Conservation (phyloP, 163 green algal genomes). For the Coccomyxa subellipsoidea region DNA sequence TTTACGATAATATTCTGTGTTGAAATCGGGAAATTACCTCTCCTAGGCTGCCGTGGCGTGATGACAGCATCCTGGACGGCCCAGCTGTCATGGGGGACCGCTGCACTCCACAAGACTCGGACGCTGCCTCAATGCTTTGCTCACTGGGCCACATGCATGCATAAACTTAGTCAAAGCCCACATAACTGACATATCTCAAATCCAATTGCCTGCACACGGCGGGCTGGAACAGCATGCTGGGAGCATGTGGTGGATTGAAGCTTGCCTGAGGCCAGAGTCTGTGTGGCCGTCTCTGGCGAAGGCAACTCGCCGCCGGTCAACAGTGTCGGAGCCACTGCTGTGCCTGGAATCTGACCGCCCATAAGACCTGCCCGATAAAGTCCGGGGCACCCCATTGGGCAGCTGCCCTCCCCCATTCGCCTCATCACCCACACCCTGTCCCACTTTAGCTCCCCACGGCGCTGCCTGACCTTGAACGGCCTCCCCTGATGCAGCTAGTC, state of each 20-base stretch:
- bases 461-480: not conserved
- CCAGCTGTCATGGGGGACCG: not conserved
- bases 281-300: not conserved
- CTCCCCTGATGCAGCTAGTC: not conserved
- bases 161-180: too few relatives aligned
- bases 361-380: not conserved
- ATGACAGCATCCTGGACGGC: not conserved
- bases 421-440: not conserved
- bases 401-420: not conserved
- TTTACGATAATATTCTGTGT: too few relatives aligned
- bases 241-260: not conserved
- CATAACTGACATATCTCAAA: too few relatives aligned
- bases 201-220: too few relatives aligned
- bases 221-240: too few relatives aligned
- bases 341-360: not conserved
- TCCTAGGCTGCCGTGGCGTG: not conserved
- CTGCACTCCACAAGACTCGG: not conserved
- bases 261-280: not conserved
- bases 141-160: not conserved
- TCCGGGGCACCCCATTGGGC: not conserved
- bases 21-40: too few relatives aligned
- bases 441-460: not conserved
- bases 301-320: not conserved
- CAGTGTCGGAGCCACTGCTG: not conserved
- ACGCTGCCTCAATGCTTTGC: not conserved